A percentile compares a stretch with the other conserved stretches of the same genome.
Evolutionary conservation across 306 rosid species (phyloP).

Genomic region (Pyrus betulifolia): DNA sequence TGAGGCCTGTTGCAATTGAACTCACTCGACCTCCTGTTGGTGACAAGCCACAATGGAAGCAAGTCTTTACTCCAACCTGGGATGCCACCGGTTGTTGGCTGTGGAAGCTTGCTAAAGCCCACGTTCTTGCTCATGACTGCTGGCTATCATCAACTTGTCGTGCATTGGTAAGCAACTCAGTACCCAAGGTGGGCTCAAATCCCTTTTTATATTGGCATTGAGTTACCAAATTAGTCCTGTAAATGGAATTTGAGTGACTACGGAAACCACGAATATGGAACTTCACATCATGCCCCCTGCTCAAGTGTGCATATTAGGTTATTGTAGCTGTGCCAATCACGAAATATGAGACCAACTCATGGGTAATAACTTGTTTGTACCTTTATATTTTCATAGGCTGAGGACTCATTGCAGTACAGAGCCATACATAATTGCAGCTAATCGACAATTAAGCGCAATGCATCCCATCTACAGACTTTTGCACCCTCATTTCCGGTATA

Average conservation of each 20-base stretch:
- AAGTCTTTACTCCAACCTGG: constrained; percentile 23
- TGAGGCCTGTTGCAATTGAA: constrained; percentile 34
- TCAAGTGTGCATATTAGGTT: too few species aligned
- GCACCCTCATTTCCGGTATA: constrained; percentile 40
- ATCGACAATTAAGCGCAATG: constrained; percentile 32
- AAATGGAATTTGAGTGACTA: too few species aligned
- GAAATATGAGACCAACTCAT: neutral
- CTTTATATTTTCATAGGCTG: constrained; percentile 9
- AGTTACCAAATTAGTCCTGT: too few species aligned
- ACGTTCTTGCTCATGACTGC: constrained; percentile 32
- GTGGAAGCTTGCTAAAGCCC: constrained; percentile 30
- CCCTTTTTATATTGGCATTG: too few species aligned
- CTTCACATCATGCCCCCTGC: too few species aligned
- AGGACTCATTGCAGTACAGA: constrained; percentile 27
- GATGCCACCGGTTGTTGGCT: constrained; percentile 29
- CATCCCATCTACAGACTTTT: constrained; percentile 33
- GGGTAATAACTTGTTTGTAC: neutral
- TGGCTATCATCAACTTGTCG: constrained; percentile 31
- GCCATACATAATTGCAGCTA: constrained; percentile 31
- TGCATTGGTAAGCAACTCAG: constrained; percentile 13
- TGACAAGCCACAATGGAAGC: constrained; percentile 26
- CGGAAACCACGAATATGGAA: too few species aligned
- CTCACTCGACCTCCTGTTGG: constrained; percentile 22
- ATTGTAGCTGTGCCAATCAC: too few species aligned
- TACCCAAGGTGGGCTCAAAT: too few species aligned